Base-by-base conservation (phyloP, 1,284 basidiomycete genomes). In the Ustilago tritici region DNA sequence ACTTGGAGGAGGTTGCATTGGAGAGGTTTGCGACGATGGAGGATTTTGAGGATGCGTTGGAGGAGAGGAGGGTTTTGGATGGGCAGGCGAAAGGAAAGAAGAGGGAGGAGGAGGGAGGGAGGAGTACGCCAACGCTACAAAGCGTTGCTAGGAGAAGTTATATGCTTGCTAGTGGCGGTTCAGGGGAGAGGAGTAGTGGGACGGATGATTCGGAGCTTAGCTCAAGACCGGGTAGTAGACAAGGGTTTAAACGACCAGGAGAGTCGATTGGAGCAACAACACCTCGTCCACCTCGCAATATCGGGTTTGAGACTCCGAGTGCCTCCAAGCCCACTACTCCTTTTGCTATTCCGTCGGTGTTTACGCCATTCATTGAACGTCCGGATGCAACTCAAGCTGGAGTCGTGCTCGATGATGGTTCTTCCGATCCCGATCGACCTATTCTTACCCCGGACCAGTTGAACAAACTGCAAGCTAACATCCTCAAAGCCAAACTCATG, bases 391-490 rank as follows among this genome's bases (percentile, higher is more conserved):
- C 38, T 10, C 41, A 14, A 32, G 43, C 61, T 17, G 74, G 65
- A 31, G 54, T 69, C 1, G 56, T 68, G 28, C 8, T 69, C 14
- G 64, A 70, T 32, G 58, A 65, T 34, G 62, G 58, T 40, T 55
- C 59, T 7, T 40, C 49, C 40, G 60, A 72, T 19, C 77, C 74
- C 0, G 67, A 70, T 49, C 43, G 65, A 3, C 66, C 70, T 36
- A 53, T 74, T 32, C 73, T 89, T 60, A 86, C 87, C 0, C 82
- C 87, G 9, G 87, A 87, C 41, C 93, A 92, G 40, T 89, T 99
- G 49, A 99, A 99, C 87, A 93, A 92, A 82, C 88, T 99, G 1
- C 95, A 98, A 87, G 97, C 96, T 8, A 92, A 92, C 78, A 95
- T 97, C 1, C 88, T 99, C 17, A 91, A 94, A 19, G 95, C 96